phyloP scores from a whole-genome alignment of 306 rosid genomes.

The Pyrus betulifolia region DNA sequence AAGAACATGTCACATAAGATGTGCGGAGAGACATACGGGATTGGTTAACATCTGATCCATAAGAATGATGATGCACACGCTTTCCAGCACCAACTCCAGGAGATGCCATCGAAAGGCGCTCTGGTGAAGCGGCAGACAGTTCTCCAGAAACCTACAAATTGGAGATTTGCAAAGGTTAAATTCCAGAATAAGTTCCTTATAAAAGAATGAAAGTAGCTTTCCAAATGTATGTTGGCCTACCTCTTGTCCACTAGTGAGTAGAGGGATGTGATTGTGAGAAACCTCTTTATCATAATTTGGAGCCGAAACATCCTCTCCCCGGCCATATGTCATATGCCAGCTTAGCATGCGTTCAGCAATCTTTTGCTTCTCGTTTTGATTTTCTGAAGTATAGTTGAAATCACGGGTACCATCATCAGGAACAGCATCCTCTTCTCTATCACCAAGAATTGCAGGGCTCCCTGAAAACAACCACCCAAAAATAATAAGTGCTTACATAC shows the following conservation, averaged over 20 bases:
- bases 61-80: constrained; percentile 55
- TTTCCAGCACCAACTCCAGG: constrained; percentile 66
- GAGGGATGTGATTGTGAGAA: constrained; percentile 62
- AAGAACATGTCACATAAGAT: not conserved
- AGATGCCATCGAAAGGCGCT: constrained; percentile 81
- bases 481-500: not conserved
- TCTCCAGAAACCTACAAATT: constrained; percentile 79
- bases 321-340: constrained; percentile 76
- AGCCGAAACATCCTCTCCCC: constrained; percentile 50
- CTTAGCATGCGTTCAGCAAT: constrained; percentile 80
- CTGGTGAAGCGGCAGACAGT: constrained; percentile 90
- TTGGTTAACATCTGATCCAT: constrained; percentile 66
- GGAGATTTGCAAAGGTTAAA: not conserved
- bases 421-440: constrained; percentile 55
- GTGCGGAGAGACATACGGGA: constrained; percentile 45
- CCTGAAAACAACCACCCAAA: constrained; percentile 42
- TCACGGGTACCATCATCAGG: constrained; percentile 53
- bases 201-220: not conserved
- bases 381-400: constrained; percentile 65
- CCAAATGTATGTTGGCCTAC: constrained; percentile 28
- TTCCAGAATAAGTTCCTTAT: not conserved
- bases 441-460: constrained; percentile 85
- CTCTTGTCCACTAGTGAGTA: constrained; percentile 70
- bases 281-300: constrained; percentile 76
- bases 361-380: constrained; percentile 76